A percentile compares a stretch with the other conserved stretches of the same genome.
Evolutionary conservation across 2,329 filamentous ascomycete species (phyloP).

Genomic region (Fusarium sp.): DNA sequence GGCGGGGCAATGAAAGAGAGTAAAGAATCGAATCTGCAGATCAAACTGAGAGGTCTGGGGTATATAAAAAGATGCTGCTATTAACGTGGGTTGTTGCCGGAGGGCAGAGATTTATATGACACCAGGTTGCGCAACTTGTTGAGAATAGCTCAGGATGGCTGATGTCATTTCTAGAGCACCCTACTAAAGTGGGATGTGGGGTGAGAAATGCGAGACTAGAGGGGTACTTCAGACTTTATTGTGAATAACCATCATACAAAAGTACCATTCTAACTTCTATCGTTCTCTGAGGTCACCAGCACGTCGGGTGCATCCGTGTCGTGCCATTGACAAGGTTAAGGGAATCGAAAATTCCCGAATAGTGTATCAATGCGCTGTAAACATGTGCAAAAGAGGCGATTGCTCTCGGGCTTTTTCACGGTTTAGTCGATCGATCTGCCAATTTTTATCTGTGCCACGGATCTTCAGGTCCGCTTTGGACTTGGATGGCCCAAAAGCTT

Average conservation of each 20-base stretch:
- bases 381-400: conserved; percentile 3
- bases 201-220: conserved; percentile 14
- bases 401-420: neutral
- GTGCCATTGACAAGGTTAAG: conserved; percentile 11
- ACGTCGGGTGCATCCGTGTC: conserved; percentile 26
- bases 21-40: conserved; percentile 1
- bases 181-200: conserved; percentile 37
- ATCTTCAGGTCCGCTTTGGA: conserved; percentile 35
- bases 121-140: conserved; percentile 39
- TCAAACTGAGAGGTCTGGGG: neutral
- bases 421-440: conserved; percentile 5
- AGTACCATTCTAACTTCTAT: conserved; percentile 29
- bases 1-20: conserved; percentile 15
- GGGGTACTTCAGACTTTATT: conserved; percentile 10
- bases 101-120: conserved; percentile 22
- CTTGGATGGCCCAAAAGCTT: conserved; percentile 33
- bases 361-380: conserved; percentile 4
- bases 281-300: conserved; percentile 8
- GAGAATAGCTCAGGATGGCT: conserved; percentile 40
- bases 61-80: neutral
- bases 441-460: conserved; percentile 24
- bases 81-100: conserved; percentile 2
- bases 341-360: conserved; percentile 18
- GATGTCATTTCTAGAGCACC: conserved; percentile 45
- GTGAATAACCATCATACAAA: neutral